A percentile compares a stretch with the other conserved stretches of the same genome.
These are phyloP conservation scores for Hippophae rhamnoides DNA, from an alignment of 306 rosid genomes.

Conservation along the genomic window DNA sequence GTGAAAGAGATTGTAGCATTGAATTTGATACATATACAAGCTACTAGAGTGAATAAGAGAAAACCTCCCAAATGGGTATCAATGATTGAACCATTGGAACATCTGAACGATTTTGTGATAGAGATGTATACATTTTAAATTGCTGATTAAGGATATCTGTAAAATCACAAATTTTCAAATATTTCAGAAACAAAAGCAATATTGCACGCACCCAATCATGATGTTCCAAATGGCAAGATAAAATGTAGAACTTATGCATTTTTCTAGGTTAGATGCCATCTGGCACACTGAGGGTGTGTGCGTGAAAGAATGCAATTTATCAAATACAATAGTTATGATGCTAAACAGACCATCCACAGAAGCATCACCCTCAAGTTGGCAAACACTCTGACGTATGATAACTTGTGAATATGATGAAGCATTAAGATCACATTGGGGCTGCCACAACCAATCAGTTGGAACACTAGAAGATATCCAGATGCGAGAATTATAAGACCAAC, in stretches of 20 bases:
- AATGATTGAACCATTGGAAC: conserved; percentile 93
- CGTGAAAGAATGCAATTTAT: background rate
- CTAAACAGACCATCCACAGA: conserved; percentile 59
- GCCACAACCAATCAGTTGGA: conserved; percentile 61
- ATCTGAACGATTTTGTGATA: conserved; percentile 66
- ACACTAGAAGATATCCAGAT: conserved; percentile 55
- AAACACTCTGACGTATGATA: conserved; percentile 62
- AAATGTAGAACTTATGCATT: too few species aligned
- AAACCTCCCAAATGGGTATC: conserved; percentile 87
- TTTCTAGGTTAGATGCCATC: too few species aligned
- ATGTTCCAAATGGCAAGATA: background rate
- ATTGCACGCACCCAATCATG: too few species aligned
- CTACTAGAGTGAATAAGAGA: conserved; percentile 15
- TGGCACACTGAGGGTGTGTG: too few species aligned
- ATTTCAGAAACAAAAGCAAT: background rate
- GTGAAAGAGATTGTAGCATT: conserved; percentile 1
- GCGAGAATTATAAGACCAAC: conserved; percentile 32
- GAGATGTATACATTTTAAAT: conserved; percentile 65
- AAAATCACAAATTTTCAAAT: conserved; percentile 23
- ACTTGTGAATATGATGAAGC: conserved; percentile 30
- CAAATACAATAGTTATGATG: conserved; percentile 9
- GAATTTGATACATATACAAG: background rate
- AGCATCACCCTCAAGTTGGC: conserved; percentile 89
- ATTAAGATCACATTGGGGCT: conserved; percentile 30
- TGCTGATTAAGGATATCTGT: conserved; percentile 68